Evolutionary conservation across 2,329 filamentous ascomycete species (phyloP).

Genomic region (Chrysosporium queenslandicum): DNA sequence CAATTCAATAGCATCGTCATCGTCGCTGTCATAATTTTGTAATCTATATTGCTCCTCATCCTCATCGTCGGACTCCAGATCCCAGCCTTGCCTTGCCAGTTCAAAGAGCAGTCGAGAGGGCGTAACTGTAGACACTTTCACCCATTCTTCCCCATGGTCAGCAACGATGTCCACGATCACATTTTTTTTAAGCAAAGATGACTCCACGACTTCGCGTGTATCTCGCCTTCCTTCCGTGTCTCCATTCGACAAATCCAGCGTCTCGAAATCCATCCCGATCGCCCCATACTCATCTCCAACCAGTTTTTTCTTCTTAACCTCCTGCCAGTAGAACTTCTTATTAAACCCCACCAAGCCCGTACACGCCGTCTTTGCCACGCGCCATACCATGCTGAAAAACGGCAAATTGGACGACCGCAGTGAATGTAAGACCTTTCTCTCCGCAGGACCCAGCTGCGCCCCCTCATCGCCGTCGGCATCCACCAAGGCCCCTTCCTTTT

Average conservation of each 20-base stretch:
- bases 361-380: slow-evolving; percentile 47
- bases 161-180: slow-evolving; percentile 56
- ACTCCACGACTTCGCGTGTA: slow-evolving; percentile 29
- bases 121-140: slow-evolving; percentile 57
- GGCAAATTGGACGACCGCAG: slow-evolving; percentile 56
- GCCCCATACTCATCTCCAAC: not conserved
- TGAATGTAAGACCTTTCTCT: slow-evolving; percentile 41
- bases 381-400: slow-evolving; percentile 56
- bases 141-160: slow-evolving; percentile 54
- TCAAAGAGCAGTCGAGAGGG: slow-evolving; percentile 56
- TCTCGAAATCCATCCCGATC: not conserved
- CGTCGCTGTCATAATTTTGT: slow-evolving; percentile 37
- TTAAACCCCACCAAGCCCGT: slow-evolving; percentile 48
- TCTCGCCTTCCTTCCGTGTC: slow-evolving; percentile 17
- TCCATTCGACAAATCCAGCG: slow-evolving; percentile 7
- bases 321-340: slow-evolving; percentile 45
- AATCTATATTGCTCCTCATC: slow-evolving; percentile 26
- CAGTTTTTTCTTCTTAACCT: slow-evolving; percentile 8
- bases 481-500: slow-evolving; percentile 18
- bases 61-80: slow-evolving; percentile 39
- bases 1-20: slow-evolving; percentile 49
- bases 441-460: slow-evolving; percentile 16
- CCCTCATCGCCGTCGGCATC: slow-evolving; percentile 1
- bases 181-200: slow-evolving; percentile 35
- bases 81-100: slow-evolving; percentile 58